Evolutionary conservation across 352 stramenopile genomes (phyloP), one percentile per base, ranked within the genome.

Genomic region (Phytopythium aichiense): DNA sequence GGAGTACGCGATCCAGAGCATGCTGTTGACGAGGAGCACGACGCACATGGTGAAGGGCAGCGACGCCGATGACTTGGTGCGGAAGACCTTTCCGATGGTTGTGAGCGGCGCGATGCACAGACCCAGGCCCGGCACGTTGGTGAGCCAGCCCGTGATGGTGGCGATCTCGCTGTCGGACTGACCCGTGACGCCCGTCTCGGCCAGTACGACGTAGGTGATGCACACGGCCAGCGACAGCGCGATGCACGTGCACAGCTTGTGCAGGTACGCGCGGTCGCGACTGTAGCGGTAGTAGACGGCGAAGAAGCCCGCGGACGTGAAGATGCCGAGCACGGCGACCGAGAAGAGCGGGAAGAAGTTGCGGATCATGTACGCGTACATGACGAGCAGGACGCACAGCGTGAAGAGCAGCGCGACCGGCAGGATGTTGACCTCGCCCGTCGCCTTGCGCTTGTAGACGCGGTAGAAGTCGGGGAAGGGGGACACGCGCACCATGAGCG

Each of bases 21-120:
- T 56, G 43, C 72, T 79, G 65, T 84, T 87, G 46, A 78, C 48
- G 2, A 69, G 49, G 23, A 68, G 71, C 0, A 71, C 64, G 23
- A 79, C 42, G 23, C 79, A 68, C 63, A 87, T 73, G 0, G 71
- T 65, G 40, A 87, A 84, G 12, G 75, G 71, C 54, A 87, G 67
- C 38, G 78, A 87, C 2, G 72, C 66, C 28, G 71, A 68, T 16
- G 70, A 79, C 42, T 76, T 76, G 40, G 65, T 77, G n/a, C 61
- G 63, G 49, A 79, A 61, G 20, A 84, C 74, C 7, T 71, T 58
- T 9, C 56, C 25, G 31, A 79, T 76, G 12, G 68, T 78, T 20
- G 69, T 67, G 33, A 82, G 69, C 20, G 71, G 71, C 23, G 69
- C 69, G n/a, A 57, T 65, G 48, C 66, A 76, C 37, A 77, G 25